These are phyloP conservation scores for Trametes villosa DNA, from an alignment of 768 basidiomycete genomes.

Conservation along the genomic window DNA sequence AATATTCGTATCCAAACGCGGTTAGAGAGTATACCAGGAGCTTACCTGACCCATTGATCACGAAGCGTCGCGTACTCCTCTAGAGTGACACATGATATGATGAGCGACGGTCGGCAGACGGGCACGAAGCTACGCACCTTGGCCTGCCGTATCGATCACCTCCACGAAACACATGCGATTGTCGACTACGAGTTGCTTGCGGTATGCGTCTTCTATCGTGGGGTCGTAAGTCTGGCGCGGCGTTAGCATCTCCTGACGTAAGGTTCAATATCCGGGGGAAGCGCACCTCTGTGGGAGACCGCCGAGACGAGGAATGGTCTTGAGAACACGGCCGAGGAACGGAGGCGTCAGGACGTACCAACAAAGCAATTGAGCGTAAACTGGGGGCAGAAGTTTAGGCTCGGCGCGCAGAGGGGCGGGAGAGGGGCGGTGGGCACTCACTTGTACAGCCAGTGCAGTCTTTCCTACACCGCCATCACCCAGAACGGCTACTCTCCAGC, in stretches of 20 bases:
- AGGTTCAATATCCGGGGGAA: slow-evolving; percentile 2
- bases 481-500: slow-evolving; percentile 93
- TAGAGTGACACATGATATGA: slow-evolving; percentile 41
- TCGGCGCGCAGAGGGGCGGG: neutral
- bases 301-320: slow-evolving; percentile 12
- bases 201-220: slow-evolving; percentile 97
- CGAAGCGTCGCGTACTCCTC: slow-evolving; percentile 97
- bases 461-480: slow-evolving; percentile 98
- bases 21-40: slow-evolving; percentile 26
- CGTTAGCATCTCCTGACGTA: slow-evolving; percentile 5
- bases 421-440: slow-evolving; percentile 42
- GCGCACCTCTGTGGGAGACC: slow-evolving; percentile 22
- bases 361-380: slow-evolving; percentile 97
- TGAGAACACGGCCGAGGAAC: slow-evolving; percentile 11
- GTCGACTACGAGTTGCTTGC: slow-evolving; percentile 93
- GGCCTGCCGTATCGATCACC: slow-evolving; percentile 96
- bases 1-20: slow-evolving; percentile 12
- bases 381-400: slow-evolving; percentile 43
- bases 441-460: slow-evolving; percentile 95
- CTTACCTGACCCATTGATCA: slow-evolving; percentile 97
- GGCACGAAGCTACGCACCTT: slow-evolving; percentile 64
- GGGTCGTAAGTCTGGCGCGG: slow-evolving; percentile 86
- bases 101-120: slow-evolving; percentile 18
- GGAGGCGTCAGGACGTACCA: slow-evolving; percentile 51
- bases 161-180: slow-evolving; percentile 95